These are phyloP conservation scores for Emiliania huxleyi DNA, from an alignment of 78 protist genomes.

Conservation along the genomic window DNA sequence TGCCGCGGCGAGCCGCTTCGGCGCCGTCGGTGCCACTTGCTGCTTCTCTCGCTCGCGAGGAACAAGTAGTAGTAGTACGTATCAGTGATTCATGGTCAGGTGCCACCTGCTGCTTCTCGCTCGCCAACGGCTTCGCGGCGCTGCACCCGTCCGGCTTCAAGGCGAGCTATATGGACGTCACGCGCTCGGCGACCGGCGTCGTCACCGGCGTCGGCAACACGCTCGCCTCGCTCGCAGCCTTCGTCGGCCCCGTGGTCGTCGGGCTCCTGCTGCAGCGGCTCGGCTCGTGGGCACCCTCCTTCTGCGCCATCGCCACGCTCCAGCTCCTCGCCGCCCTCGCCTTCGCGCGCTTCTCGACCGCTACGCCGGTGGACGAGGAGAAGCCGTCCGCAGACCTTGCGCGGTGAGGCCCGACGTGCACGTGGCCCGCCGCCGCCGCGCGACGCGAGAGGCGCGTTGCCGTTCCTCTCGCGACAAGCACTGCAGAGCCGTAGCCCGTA, in stretches of 20 bases:
- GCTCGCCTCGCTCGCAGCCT: constrained; percentile 11
- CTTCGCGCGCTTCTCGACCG: background rate
- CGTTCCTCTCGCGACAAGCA: too few relatives aligned
- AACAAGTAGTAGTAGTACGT: background rate
- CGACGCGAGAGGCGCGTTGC: too few relatives aligned
- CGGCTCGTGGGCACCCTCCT: background rate
- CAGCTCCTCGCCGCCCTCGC: background rate
- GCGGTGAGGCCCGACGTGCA: too few relatives aligned
- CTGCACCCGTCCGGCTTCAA: constrained; percentile 36
- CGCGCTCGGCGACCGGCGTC: background rate
- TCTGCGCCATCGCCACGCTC: background rate
- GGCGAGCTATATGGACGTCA: constrained; percentile 40
- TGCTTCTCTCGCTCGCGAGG: background rate
- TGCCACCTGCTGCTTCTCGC: background rate
- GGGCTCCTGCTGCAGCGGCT: background rate
- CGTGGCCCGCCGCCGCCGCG: too few relatives aligned
- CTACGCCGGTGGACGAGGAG: background rate
- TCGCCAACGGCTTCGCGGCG: background rate
- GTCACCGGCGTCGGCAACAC: constrained; percentile 42
- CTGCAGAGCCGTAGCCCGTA: too few relatives aligned
- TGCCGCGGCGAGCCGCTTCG: background rate
- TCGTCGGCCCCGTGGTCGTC: constrained; percentile 21
- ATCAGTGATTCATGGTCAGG: too few relatives aligned
- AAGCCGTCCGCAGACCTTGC: too few relatives aligned
- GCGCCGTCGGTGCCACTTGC: background rate